A percentile compares a stretch with the other conserved stretches of the same genome.
Conservation (phyloP, 2,329 filamentous ascomycete species). For the Lizonia empirigonia region DNA sequence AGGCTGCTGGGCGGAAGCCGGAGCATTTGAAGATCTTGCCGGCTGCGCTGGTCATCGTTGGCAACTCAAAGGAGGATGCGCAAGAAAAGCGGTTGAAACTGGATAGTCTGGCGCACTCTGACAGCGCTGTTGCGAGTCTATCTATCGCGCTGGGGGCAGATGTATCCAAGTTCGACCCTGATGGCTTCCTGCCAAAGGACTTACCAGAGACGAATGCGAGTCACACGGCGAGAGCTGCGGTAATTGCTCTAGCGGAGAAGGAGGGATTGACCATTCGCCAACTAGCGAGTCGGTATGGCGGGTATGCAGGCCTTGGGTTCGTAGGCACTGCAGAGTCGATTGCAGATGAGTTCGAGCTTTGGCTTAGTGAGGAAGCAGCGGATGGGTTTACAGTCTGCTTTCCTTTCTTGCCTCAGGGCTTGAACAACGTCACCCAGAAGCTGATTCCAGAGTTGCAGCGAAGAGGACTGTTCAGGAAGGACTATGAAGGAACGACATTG, state of each 20-base stretch:
- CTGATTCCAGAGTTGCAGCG: slow-evolving; percentile 32
- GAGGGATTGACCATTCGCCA: slow-evolving; percentile 72
- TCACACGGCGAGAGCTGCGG: slow-evolving; percentile 20
- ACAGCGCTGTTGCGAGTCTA: slow-evolving; percentile 65
- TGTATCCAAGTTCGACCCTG: slow-evolving; percentile 60
- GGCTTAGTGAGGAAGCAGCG: slow-evolving; percentile 69
- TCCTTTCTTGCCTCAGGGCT: slow-evolving; percentile 26
- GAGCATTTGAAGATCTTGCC: slow-evolving; percentile 68
- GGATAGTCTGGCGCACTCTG: slow-evolving; percentile 51
- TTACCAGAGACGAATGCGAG: slow-evolving; percentile 53
- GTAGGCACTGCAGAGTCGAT: slow-evolving; percentile 62
- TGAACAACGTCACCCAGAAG: slow-evolving; percentile 31
- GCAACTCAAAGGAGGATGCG: slow-evolving; percentile 67
- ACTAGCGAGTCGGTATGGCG: slow-evolving; percentile 60
- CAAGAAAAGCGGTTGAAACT: slow-evolving; percentile 65
- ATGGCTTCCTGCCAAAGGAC: slow-evolving; percentile 56
- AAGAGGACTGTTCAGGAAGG: slow-evolving; percentile 46
- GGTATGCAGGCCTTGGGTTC: slow-evolving; percentile 68
- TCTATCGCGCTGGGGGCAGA: slow-evolving; percentile 69
- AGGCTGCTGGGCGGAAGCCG: slow-evolving; percentile 55
- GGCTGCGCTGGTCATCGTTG: slow-evolving; percentile 68
- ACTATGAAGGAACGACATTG: slow-evolving; percentile 60
- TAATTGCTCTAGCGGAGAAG: slow-evolving; percentile 41
- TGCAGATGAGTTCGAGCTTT: slow-evolving; percentile 68
- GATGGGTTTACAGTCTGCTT: slow-evolving; percentile 72